phyloP scores from a whole-genome alignment of 2,329 filamentous ascomycete species.

The Coniella lustricola region DNA sequence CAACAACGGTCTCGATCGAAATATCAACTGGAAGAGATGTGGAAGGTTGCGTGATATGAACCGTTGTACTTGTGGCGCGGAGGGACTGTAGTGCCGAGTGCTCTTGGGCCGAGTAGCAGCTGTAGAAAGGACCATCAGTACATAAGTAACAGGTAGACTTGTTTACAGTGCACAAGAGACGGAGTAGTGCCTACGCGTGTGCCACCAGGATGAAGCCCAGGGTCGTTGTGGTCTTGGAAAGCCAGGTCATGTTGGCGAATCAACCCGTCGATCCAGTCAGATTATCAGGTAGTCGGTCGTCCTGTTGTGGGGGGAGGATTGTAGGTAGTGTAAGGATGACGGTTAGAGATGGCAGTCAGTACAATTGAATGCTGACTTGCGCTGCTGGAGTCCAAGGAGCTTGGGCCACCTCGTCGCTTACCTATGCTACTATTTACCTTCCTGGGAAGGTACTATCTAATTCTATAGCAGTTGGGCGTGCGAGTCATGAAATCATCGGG shows the following conservation, averaged over 20 bases:
- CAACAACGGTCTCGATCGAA: conserved; percentile 73
- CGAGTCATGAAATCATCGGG: conserved; percentile 11
- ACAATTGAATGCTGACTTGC: not conserved
- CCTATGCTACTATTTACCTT: conserved; percentile 5
- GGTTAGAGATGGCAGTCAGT: too few relatives aligned
- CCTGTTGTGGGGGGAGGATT: too few relatives aligned
- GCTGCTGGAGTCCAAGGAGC: conserved; percentile 3
- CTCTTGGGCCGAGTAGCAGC: conserved; percentile 94
- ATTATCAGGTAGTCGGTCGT: not conserved
- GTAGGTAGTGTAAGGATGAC: too few relatives aligned
- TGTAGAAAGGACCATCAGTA: conserved; percentile 32
- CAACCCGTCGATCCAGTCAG: not conserved
- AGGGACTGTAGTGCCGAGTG: conserved; percentile 68
- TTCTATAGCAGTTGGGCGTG: too few relatives aligned
- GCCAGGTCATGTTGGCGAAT: conserved; percentile 54
- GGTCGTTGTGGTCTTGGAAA: conserved; percentile 63
- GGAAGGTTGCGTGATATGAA: conserved; percentile 34
- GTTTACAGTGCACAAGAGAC: conserved; percentile 12
- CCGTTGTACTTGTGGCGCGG: conserved; percentile 38
- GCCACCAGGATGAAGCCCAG: conserved; percentile 72
- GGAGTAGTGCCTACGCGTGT: conserved; percentile 65
- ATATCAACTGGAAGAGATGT: conserved; percentile 74
- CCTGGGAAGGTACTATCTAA: too few relatives aligned
- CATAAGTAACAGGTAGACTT: not conserved
- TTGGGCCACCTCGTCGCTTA: conserved; percentile 4